Base-by-base conservation (phyloP, 1,139 yeast genomes). In the Protomyces inouyei region DNA sequence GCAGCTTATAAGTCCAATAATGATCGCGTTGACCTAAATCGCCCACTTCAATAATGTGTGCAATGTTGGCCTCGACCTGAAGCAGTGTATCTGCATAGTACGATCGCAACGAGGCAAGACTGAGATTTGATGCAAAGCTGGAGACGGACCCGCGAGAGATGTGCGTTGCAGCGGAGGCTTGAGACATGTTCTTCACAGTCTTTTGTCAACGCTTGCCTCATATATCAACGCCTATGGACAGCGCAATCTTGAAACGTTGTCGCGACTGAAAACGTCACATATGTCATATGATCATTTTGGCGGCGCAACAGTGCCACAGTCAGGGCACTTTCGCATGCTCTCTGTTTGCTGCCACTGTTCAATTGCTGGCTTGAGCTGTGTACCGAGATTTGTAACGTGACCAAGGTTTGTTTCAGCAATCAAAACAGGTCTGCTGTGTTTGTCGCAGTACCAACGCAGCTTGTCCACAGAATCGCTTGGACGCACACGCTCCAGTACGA, bases 401-500 rank as follows among this genome's bases (percentile, higher is more conserved):
- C 92, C 90, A 64, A 82, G 85, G 32, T 79, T 80, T 73, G 90
- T 91, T 72, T 86, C 83, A 1, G 88, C 85, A 12, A 85, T 77
- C 35, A 82, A 81, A 67, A 55, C 54, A 3, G 63, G 63, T 23
- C 52, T 59, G 45, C 52, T 40, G 45, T 59, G 63, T 10, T 77
- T 77, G 76, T 97, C 92, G 72, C 97, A 92, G 74, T 91, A 92
- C 97, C 97, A 91, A 71, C 97, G 80, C 69, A 88, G 78, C 68
- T 57, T 81, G 73, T 89, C 96, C 66, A 82, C 79, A 45, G 82
- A 77, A 1, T 83, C 88, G 64, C 78, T 77, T 0, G 96, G 96
- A 69, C 97, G 80, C 72, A 90, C 96, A 75, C 91, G 97, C 72
- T 92, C 98, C n/a, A 92, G 88, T 5, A 92, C 98, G 57, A 92